Base-by-base conservation (phyloP, 176 grass and related monocot genomes). In the Oryza officinalis region DNA sequence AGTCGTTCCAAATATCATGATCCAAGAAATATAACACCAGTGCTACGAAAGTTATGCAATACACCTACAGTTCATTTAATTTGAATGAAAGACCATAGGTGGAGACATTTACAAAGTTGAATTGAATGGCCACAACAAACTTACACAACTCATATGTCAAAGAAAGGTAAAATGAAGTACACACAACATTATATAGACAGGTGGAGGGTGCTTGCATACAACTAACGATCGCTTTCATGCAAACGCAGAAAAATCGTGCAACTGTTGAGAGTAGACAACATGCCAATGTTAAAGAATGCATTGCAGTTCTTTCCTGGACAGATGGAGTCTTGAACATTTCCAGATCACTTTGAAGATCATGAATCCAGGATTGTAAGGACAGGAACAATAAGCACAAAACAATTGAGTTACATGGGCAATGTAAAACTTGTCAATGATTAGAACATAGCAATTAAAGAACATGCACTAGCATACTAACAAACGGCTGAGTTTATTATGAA, bases 321-420 rank as follows among this genome's bases (percentile, higher is more conserved):
- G 10, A 47, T 47, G 13, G 12, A 46, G 45, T 14, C 13, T 14
- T 47, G 45, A 47, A 47, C 49, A 54, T 54, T 20, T 76, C 22
- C 49, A 17, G 8, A 63, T 10, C 45, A 77, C 22, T 71, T 81
- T 70, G 23, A 85, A 41, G 63, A 20, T 1, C 6, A 67, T 37
- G 8, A 76, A 67, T 30, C 13, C 50, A 89, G 12, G 18, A 85
- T 52, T 43, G 40, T 71, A 77, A 52, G 13, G 75, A 89, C 23
- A 18, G 18, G 14, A 75, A 64, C 25, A 44, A 6, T 32, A 54
- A 43, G 77, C 4, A 32, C 22, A 85, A 71, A 27, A 44, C 12
- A 75, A 35, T 17, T 69, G 47, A 49, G 7, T 17, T 75, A 64
- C 15, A 26, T 77, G 28, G 37, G n/a, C 1, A 40, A 40, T 47